Evolutionary conservation across 1,284 basidiomycete genomes (phyloP).

Genomic region (Pseudozyma thailandica): DNA sequence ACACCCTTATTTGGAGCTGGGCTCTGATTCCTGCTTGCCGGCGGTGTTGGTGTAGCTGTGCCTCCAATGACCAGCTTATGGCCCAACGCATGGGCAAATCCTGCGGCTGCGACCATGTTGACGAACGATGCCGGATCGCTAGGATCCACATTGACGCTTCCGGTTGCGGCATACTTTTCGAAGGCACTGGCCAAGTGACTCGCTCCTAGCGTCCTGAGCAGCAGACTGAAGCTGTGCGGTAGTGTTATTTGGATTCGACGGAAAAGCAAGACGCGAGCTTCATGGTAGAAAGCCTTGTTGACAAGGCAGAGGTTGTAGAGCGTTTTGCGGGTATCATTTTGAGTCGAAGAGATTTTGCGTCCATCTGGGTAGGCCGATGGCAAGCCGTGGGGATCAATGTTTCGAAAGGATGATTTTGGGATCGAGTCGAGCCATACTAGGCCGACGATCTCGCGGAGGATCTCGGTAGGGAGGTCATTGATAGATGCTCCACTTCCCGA

Average conservation of each 20-base stretch:
- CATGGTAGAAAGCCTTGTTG: constrained; percentile 59
- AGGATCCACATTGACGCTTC: constrained; percentile 51
- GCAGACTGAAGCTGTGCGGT: constrained; percentile 62
- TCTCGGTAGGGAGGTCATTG: constrained; percentile 57
- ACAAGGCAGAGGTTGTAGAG: constrained; percentile 65
- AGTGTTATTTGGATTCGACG: constrained; percentile 64
- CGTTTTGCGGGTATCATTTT: constrained; percentile 53
- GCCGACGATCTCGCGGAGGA: constrained; percentile 56
- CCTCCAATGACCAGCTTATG: constrained; percentile 49
- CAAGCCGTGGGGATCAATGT: constrained; percentile 61
- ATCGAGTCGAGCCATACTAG: constrained; percentile 61
- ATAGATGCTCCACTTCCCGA: constrained; percentile 33
- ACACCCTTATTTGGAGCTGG: constrained; percentile 18
- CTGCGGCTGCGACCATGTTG: constrained; percentile 63
- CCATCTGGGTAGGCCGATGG: constrained; percentile 62
- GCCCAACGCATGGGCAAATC: constrained; percentile 59
- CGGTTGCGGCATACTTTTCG: constrained; percentile 52
- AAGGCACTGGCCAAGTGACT: constrained; percentile 59
- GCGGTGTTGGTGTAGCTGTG: constrained; percentile 23
- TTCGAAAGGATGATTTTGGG: constrained; percentile 59
- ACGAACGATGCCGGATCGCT: constrained; percentile 54
- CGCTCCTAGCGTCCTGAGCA: constrained; percentile 58
- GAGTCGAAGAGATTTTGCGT: constrained; percentile 55
- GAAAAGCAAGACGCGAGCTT: constrained; percentile 63
- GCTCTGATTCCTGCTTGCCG: constrained; percentile 37